These are phyloP conservation scores for Metschnikowia proteae DNA, from an alignment of 805 yeast species.

Conservation along the genomic window DNA sequence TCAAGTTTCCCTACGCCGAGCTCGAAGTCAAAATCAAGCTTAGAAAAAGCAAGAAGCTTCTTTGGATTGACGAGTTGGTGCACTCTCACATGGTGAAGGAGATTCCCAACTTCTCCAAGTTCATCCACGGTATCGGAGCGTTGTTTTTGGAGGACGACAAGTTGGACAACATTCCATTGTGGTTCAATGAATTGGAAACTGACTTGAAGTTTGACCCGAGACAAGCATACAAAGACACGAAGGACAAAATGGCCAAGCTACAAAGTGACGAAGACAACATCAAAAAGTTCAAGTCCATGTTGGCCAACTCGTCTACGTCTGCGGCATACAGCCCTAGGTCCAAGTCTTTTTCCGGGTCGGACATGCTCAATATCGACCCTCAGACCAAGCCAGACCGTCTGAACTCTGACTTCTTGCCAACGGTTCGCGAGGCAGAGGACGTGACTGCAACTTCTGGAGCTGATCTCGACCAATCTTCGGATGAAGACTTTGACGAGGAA, in stretches of 20 bases:
- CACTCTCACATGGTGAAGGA: slow-evolving; percentile 78
- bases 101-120: slow-evolving; percentile 90
- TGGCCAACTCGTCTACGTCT: slow-evolving; percentile 25
- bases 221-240: slow-evolving; percentile 68
- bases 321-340: slow-evolving; percentile 32
- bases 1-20: slow-evolving; percentile 80
- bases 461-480: slow-evolving; percentile 28
- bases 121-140: slow-evolving; percentile 87
- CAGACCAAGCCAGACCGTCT: slow-evolving; percentile 4
- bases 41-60: slow-evolving; percentile 43
- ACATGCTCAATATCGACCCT: slow-evolving; percentile 17
- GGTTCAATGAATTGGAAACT: slow-evolving; percentile 84
- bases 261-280: slow-evolving; percentile 44
- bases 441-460: slow-evolving; percentile 15
- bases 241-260: slow-evolving; percentile 48
- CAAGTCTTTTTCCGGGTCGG: slow-evolving; percentile 38
- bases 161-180: slow-evolving; percentile 85
- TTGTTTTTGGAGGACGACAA: slow-evolving; percentile 87
- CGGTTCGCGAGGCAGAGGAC: slow-evolving; percentile 13
- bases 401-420: slow-evolving; percentile 8
- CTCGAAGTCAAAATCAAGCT: slow-evolving; percentile 78
- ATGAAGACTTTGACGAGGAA: slow-evolving; percentile 29
- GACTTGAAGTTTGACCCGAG: slow-evolving; percentile 63
- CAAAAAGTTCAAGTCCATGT: slow-evolving; percentile 40
- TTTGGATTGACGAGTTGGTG: slow-evolving; percentile 86